Percentiles rank a stretch among this genome's conserved stretches.
These are phyloP conservation scores for Plasmodium billcollinsi DNA, from an alignment of 169 alveolate species.

Conservation along the genomic window DNA sequence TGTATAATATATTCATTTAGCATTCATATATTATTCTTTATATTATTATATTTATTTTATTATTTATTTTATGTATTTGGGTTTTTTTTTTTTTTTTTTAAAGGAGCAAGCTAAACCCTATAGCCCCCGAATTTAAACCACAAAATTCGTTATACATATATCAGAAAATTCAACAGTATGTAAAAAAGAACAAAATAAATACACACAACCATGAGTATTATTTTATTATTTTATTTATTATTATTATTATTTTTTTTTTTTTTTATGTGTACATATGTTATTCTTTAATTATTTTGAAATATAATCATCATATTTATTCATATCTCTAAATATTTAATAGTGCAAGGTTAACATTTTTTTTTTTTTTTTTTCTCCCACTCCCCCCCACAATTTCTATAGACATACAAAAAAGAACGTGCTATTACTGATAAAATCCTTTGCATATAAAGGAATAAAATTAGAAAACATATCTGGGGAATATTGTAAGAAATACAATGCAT, in stretches of 20 bases:
- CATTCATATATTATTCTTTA: no score
- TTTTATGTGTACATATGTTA: no score
- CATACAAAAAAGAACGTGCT: constrained; percentile 36
- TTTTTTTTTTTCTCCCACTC: background rate
- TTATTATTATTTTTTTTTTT: background rate
- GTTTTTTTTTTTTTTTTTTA: background rate
- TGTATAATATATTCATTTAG: background rate
- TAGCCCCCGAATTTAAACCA: constrained; percentile 71
- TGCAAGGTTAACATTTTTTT: background rate
- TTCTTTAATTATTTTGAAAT: no score
- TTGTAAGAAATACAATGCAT: constrained; percentile 59
- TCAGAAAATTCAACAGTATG: constrained; percentile 54
- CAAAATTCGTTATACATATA: constrained; percentile 54
- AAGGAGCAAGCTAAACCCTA: constrained; percentile 68
- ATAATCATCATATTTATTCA: no score
- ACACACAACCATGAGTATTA: background rate
- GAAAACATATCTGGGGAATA: constrained; percentile 65
- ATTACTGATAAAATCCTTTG: constrained; percentile 49
- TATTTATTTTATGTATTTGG: background rate
- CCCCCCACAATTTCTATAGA: no score
- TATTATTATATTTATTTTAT: background rate
- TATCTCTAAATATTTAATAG: no score
- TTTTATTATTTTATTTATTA: background rate
- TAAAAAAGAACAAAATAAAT: background rate
- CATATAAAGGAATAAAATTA: constrained; percentile 52